phyloP scores from a whole-genome alignment of 192 early-diverging fungal genomes.

The Umbelopsis ramanniana region DNA sequence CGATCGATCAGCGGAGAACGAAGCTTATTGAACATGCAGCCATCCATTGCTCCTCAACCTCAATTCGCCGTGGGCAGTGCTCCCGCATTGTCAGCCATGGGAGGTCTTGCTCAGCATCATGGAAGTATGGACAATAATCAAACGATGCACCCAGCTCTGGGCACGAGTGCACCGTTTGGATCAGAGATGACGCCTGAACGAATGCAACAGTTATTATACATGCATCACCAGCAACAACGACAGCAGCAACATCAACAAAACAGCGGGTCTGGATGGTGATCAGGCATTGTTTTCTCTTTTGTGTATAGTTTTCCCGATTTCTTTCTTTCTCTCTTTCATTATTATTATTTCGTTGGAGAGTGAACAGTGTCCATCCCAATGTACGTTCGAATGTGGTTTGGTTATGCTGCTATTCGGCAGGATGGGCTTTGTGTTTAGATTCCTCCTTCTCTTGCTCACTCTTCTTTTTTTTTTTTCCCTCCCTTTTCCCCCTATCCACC shows the following conservation, averaged over 20 bases:
- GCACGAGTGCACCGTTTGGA: conserved; percentile 10
- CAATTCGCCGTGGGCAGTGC: conserved; percentile 11
- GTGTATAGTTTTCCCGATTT: background rate
- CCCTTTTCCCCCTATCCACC: background rate
- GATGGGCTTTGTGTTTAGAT: background rate
- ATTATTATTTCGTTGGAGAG: background rate
- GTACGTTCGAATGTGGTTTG: no score
- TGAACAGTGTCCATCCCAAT: no score
- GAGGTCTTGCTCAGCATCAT: background rate
- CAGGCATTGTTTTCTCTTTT: background rate
- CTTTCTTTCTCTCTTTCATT: background rate
- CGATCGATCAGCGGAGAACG: conserved; percentile 15
- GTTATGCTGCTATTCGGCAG: no score
- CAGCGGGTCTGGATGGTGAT: conserved; percentile 18
- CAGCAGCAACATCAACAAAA: conserved; percentile 15
- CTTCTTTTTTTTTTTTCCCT: no score
- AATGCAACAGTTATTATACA: conserved; percentile 17
- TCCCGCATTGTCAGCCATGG: background rate
- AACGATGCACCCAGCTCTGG: background rate
- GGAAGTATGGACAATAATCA: background rate
- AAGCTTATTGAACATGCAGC: conserved; percentile 16
- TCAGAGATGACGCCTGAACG: conserved; percentile 12
- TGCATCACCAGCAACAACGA: conserved; percentile 16
- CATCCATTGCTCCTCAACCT: conserved; percentile 8
- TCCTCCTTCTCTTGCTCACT: background rate